A percentile compares a stretch with the other conserved stretches of the same genome.
phyloP scores from a whole-genome alignment of 2,329 filamentous ascomycete species.

The Aspergillus sp. region DNA sequence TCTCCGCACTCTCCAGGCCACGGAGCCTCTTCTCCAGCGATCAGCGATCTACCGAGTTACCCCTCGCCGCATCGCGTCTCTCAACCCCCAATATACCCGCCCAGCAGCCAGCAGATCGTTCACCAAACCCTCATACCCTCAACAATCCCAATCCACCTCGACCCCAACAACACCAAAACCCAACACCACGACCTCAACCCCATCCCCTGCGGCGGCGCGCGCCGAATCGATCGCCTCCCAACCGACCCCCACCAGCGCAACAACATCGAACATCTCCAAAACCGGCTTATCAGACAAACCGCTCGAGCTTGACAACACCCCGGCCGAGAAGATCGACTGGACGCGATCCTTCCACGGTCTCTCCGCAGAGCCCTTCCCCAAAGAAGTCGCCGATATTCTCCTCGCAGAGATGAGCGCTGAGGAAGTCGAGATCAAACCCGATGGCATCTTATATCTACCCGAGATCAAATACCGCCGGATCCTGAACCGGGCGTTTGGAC shows the following conservation, averaged over 20 bases:
- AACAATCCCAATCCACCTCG: background rate
- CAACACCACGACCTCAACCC: conserved; percentile 13
- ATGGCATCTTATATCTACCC: conserved; percentile 92
- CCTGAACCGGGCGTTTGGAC: conserved; percentile 86
- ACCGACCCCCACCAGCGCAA: conserved; percentile 26
- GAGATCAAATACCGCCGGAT: conserved; percentile 98
- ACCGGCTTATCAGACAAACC: conserved; percentile 39
- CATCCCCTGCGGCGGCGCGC: conserved; percentile 19
- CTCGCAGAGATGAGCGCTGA: conserved; percentile 64
- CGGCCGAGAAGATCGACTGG: conserved; percentile 68
- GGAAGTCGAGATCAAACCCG: conserved; percentile 95
- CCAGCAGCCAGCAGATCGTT: conserved; percentile 10
- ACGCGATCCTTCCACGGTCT: conserved; percentile 79
- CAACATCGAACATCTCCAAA: conserved; percentile 40
- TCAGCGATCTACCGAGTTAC: background rate
- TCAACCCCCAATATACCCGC: background rate
- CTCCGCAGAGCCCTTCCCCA: conserved; percentile 66
- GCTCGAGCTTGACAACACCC: conserved; percentile 28
- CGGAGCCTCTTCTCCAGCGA: conserved; percentile 19
- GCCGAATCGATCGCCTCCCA: conserved; percentile 18
- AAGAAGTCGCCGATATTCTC: conserved; percentile 68
- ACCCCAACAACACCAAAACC: conserved; percentile 10
- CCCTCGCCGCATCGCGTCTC: background rate
- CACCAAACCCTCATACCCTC: background rate
- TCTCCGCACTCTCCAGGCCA: conserved; percentile 20